A percentile compares a stretch with the other conserved stretches of the same genome.
These are phyloP conservation scores for Pythium dissotocum DNA, from an alignment of 352 stramenopile species.

Conservation along the genomic window DNA sequence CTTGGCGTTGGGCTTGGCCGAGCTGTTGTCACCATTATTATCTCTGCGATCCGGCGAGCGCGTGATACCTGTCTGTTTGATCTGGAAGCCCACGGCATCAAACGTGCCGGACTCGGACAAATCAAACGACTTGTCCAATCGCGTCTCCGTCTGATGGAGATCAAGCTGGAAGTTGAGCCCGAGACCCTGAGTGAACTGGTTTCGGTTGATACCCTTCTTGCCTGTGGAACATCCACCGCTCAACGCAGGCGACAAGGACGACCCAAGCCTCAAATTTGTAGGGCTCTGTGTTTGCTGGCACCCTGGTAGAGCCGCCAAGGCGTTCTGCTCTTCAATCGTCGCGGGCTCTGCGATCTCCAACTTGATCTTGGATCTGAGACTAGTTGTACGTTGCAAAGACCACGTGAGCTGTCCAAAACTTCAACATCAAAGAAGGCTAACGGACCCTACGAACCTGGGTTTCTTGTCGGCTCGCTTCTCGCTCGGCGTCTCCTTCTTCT, in stretches of 20 bases:
- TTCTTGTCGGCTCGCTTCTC: conserved; percentile 61
- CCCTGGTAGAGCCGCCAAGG: conserved; percentile 29
- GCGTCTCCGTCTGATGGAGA: conserved; percentile 57
- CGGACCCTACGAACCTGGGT: conserved; percentile 25
- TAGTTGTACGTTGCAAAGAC: conserved; percentile 5
- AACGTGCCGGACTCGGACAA: conserved; percentile 82
- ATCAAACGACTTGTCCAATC: conserved; percentile 78
- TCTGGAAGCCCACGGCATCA: conserved; percentile 78
- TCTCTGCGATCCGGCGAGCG: conserved; percentile 47
- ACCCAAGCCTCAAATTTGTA: conserved; percentile 35
- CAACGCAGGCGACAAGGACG: conserved; percentile 35
- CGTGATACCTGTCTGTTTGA: conserved; percentile 82
- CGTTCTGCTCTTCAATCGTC: conserved; percentile 31
- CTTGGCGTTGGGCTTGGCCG: conserved; percentile 57
- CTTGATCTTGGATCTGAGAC: conserved; percentile 66
- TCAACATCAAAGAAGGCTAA: background rate
- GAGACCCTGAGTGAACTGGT: conserved; percentile 65
- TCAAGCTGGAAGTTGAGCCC: conserved; percentile 74
- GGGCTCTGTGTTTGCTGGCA: conserved; percentile 48
- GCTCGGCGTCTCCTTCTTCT: conserved; percentile 33
- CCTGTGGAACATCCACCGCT: conserved; percentile 38
- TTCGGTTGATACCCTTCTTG: conserved; percentile 70
- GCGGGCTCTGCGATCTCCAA: conserved; percentile 64
- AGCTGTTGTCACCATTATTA: conserved; percentile 29
- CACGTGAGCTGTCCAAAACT: background rate